Evolutionary conservation across 1,139 yeast genomes (phyloP), one percentile per base, ranked within the genome.

Genomic region (Petasospora rhodanensis): DNA sequence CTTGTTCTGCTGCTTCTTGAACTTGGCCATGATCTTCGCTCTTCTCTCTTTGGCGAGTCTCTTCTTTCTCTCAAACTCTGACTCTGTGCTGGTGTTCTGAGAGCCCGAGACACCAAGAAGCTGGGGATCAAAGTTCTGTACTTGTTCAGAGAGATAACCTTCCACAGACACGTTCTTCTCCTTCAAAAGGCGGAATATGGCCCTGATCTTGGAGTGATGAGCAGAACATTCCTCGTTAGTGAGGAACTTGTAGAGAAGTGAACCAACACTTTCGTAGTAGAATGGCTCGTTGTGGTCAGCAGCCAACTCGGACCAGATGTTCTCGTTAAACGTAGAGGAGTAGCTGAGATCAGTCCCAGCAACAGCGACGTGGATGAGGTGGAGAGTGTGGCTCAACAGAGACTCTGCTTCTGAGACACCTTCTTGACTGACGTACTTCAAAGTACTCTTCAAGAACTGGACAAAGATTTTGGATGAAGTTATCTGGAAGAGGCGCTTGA

Each of bases 1-100:
- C 58, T 67, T 70, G 12, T 71, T 62, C 51, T 87, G 96, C 48
- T 86, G 95, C 45, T 74, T 76, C 40, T 78, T 78, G 58, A 91
- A 76, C 44, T 81, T 86, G 2, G 79, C 86, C 71, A 89, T 58
- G 28, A 89, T 68, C 49, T 77, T 82, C 7, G 72, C 74, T 50
- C 80, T 85, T 44, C 94, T 73, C 37, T 73, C 79, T 47, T 76
- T 71, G 0, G 96, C 97, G 18, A 75, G 49, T 31, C 77, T 64
- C 58, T 77, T 83, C 55, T 79, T 81, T 23, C 72, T 68, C 31
- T 75, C 85, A 23, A 65, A 56, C 23, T 70, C 82, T 14, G 68
- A 61, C 8, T 45, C 42, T 22, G 45, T 46, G 3, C 43, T 35
- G 1, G 53, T 40, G 13, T 45, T 35, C 4, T 34, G 31, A 2